Evolutionary conservation across 1,284 basidiomycete genomes (phyloP), one percentile per base, ranked within the genome.

Genomic region (Calocybe gambosa): DNA sequence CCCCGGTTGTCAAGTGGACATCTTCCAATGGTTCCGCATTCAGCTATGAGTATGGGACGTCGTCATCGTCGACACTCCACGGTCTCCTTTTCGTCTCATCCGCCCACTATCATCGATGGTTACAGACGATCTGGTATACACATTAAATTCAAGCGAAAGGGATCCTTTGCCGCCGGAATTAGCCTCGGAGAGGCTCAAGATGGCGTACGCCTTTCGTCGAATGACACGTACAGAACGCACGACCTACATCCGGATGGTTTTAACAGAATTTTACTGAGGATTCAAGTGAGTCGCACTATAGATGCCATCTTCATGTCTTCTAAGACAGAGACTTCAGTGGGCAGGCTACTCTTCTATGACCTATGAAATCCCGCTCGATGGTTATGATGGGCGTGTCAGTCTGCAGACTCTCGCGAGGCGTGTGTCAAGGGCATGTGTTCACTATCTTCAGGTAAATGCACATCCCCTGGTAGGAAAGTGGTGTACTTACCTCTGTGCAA

Each of bases 81-180:
- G n/a, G 65, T 80, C 41, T 82, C 81, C 6, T 75, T 73, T 52
- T 59, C 65, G 16, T 60, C 69, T 33, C 67, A 62, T 25, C 68
- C 67, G 12, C 63, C 63, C 39, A 58, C 51, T 13, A 42, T 62
- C 25, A 55, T 68, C 49, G 77, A 75, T 50, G 56, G 63, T 19
- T 74, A 71, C 56, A 72, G 68, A 20, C 64, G 68, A 20, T 68
- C 72, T 18, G 72, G 71, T 54, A 62, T 71, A 21, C 64, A 76
- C 35, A 68, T 88, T 54, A 85, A 83, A 60, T 88, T 88, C 67
- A 85, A 82, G 62, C 74, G 79, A 59, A 85, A 83, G 67, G 81
- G 80, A 19, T 69, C 76, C 5, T 75, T 80, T 55, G 66, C 73
- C 34, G 70, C 75, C n/a, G 85, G 85, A 5, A 75, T 88, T 56